A percentile compares a stretch with the other conserved stretches of the same genome.
Conservation (phyloP, 768 basidiomycete genomes). For the Botryobasidium botryosum region DNA sequence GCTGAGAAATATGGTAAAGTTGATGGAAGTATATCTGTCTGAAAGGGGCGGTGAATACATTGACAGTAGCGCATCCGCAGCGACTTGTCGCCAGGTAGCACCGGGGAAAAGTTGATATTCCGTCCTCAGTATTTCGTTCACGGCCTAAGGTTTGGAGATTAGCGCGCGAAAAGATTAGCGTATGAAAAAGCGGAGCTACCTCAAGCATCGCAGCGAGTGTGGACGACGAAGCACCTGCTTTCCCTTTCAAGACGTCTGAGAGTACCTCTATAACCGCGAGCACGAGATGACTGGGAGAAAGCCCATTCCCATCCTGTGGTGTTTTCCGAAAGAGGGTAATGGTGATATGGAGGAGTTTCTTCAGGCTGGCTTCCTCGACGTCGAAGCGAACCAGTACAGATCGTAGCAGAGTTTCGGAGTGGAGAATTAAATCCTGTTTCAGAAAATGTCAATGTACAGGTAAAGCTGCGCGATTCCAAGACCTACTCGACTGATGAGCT, state of each 20-base stretch:
- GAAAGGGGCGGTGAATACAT: conserved; percentile 29
- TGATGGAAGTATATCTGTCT: conserved; percentile 31
- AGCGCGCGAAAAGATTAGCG: conserved; percentile 18
- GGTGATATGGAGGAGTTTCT: conserved; percentile 33
- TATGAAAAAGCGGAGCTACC: conserved; percentile 21
- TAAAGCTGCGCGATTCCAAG: neutral
- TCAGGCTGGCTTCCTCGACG: conserved; percentile 29
- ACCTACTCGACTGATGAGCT: conserved; percentile 34
- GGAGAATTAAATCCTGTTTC: conserved; percentile 38
- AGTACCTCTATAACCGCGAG: conserved; percentile 34
- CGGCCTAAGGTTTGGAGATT: conserved; percentile 1
- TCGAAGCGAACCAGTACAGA: conserved; percentile 32
- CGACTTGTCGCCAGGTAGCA: conserved; percentile 24
- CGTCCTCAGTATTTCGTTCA: conserved; percentile 10
- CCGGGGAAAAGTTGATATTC: conserved; percentile 21
- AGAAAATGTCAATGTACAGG: neutral
- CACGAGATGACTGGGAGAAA: conserved; percentile 17
- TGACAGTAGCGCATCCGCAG: conserved; percentile 38
- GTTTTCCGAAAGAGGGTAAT: conserved; percentile 23
- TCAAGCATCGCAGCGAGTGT: conserved; percentile 38
- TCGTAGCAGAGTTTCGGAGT: conserved; percentile 44
- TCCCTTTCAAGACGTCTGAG: conserved; percentile 36
- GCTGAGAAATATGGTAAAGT: conserved; percentile 35
- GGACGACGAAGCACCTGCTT: conserved; percentile 30
- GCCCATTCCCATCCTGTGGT: neutral